Evolutionary conservation across 148 eudicot genomes (phyloP).

Genomic region (Fagopyrum esculentum): DNA sequence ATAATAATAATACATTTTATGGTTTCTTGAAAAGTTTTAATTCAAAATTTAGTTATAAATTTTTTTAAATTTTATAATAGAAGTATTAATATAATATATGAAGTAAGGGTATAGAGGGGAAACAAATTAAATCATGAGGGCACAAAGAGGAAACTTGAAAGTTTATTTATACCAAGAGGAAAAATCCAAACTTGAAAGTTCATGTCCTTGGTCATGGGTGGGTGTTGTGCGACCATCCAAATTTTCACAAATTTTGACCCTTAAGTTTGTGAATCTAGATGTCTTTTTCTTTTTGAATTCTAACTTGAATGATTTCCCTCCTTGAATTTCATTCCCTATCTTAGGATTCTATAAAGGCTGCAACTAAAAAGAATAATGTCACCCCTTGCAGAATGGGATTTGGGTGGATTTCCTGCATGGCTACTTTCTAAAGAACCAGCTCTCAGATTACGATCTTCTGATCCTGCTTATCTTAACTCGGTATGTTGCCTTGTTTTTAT

Average conservation of each 20-base stretch:
- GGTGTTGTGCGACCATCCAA: background rate
- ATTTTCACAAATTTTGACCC: background rate
- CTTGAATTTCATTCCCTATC: background rate
- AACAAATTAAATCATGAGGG: too few species aligned
- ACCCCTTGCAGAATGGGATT: constrained; percentile 80
- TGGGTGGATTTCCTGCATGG: constrained; percentile 98
- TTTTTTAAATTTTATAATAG: too few species aligned
- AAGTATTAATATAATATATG: too few species aligned
- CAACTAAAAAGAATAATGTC: background rate
- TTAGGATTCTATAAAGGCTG: background rate
- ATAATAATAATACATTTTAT: too few species aligned
- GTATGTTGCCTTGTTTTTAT: constrained; percentile 27
- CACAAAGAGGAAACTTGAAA: too few species aligned
- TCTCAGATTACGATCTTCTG: constrained; percentile 78
- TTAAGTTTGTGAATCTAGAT: background rate
- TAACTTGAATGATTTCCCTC: background rate
- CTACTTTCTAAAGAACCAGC: constrained; percentile 74
- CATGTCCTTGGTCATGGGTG: background rate
- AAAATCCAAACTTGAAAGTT: too few species aligned
- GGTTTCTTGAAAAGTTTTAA: too few species aligned
- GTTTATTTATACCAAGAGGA: too few species aligned
- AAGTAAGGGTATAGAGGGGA: too few species aligned
- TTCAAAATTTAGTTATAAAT: too few species aligned
- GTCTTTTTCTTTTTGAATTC: background rate
- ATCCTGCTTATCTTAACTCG: constrained; percentile 59